Evolutionary conservation across 345 rosid genomes (phyloP), one percentile per base, ranked within the genome.

Genomic region (Citrus reticulata): DNA sequence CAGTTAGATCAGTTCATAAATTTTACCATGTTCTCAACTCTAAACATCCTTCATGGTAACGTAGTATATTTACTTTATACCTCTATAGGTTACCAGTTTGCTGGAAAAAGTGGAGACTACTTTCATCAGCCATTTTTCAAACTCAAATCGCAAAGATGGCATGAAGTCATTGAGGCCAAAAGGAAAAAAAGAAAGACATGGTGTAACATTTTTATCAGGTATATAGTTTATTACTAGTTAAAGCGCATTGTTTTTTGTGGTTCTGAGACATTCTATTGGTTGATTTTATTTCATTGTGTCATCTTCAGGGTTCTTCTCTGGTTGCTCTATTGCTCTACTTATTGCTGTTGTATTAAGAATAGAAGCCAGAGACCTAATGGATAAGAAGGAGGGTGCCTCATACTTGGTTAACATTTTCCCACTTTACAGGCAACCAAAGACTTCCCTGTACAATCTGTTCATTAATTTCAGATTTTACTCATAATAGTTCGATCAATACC

Each of bases 391-490:
- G 14, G 17, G 51, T 46, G 51, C 51, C 71, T 17, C 58, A n/a
- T 91, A 90, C 81, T 90, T 91, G 93, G 83, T 54, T 42, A 91
- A 84, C 60, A 78, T 92, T 88, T 88, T 92, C 73, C 94, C 97
- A 25, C 90, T 91, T 35, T 91, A 91, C 79, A 89, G 92, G 92
- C 87, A 86, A 83, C 11, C 64, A 68, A 60, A 61, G 32, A 72
- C 74, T 63, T 37, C 62, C 60, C 70, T 34, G 16, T 63, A 10
- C 1, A 9, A 64, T 70, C 73, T 78, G 74, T 16, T 78, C 57
- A 24, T 32, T 60, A 32, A 35, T 46, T 76, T 24, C 24, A 29
- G 63, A 34, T 61, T 40, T 69, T 37, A 34, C 58, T 62, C 49
- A 30, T n/a, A 60, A 35, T 25, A 13, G 29, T 10, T 29, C 2